phyloP scores from a whole-genome alignment of 2,329 filamentous ascomycete species.

The Diplodia sapinea region DNA sequence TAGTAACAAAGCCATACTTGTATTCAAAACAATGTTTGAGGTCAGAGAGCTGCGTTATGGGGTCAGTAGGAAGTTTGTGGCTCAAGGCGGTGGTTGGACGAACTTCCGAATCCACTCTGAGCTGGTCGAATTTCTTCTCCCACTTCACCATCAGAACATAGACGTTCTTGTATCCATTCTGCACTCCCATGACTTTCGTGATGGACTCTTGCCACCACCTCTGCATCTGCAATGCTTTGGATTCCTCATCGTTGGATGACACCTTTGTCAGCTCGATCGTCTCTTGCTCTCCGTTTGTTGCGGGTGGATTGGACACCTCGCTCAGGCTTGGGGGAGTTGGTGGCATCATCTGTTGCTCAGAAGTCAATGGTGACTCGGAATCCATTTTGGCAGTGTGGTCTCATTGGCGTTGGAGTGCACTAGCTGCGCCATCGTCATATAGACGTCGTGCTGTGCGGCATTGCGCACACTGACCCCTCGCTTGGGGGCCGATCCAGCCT shows the following conservation, averaged over 20 bases:
- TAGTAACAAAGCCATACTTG: not conserved
- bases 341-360: too few relatives aligned
- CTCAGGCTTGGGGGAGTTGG: too few relatives aligned
- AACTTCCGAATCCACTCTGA: constrained; percentile 31
- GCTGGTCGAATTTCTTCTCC: constrained; percentile 29
- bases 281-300: too few relatives aligned
- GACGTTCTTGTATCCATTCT: constrained; percentile 32
- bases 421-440: too few relatives aligned
- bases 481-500: too few relatives aligned
- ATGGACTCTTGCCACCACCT: constrained; percentile 3
- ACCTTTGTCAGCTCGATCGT: not conserved
- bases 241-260: not conserved
- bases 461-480: too few relatives aligned
- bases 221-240: not conserved
- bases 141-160: constrained; percentile 34
- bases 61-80: not conserved
- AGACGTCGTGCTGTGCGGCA: too few relatives aligned
- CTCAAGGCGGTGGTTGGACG: too few relatives aligned
- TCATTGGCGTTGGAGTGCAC: too few relatives aligned
- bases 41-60: not conserved
- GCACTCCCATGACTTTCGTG: constrained; percentile 25
- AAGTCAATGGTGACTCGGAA: too few relatives aligned
- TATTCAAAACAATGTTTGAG: not conserved
- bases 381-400: too few relatives aligned
- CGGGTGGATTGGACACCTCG: too few relatives aligned